Conservation (phyloP, 164 flowering plant species). For the Tetrastigma voinierianum region DNA sequence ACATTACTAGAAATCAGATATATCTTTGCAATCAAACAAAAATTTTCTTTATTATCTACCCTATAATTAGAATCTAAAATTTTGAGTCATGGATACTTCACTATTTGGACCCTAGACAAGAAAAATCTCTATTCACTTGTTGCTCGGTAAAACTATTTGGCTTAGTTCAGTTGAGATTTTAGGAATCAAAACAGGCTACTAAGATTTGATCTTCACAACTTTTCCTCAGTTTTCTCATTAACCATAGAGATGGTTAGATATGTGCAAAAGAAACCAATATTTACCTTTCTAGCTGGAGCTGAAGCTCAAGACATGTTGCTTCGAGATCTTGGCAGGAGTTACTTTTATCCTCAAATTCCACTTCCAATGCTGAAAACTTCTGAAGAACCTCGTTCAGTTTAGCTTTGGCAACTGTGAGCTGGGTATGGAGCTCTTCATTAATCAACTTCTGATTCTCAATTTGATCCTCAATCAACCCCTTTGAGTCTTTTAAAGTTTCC, state of each 20-base stretch:
- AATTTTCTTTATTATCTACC: neutral
- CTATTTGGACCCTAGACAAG: no score
- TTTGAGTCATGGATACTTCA: no score
- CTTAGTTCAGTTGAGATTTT: no score
- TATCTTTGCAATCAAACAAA: neutral
- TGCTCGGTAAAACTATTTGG: no score
- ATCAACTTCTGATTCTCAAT: conserved; percentile 58
- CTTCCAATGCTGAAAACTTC: conserved; percentile 66
- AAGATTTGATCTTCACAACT: no score
- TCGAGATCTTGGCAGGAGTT: conserved; percentile 72
- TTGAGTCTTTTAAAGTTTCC: conserved; percentile 39
- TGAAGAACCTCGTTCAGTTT: conserved; percentile 59
- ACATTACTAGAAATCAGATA: conserved; percentile 5
- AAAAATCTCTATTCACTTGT: no score
- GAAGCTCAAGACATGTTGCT: conserved; percentile 79
- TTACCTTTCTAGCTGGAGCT: conserved; percentile 88
- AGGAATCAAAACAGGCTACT: no score
- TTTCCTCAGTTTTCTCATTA: no score
- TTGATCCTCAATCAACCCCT: conserved; percentile 57
- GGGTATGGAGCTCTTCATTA: conserved; percentile 75
- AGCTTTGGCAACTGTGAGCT: conserved; percentile 56
- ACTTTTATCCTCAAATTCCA: conserved; percentile 69
- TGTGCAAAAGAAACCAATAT: neutral
- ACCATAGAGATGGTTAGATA: neutral
- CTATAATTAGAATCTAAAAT: no score